phyloP scores from a whole-genome alignment of 2,329 filamentous ascomycete genomes.

The Pseudocercospora cruenta region DNA sequence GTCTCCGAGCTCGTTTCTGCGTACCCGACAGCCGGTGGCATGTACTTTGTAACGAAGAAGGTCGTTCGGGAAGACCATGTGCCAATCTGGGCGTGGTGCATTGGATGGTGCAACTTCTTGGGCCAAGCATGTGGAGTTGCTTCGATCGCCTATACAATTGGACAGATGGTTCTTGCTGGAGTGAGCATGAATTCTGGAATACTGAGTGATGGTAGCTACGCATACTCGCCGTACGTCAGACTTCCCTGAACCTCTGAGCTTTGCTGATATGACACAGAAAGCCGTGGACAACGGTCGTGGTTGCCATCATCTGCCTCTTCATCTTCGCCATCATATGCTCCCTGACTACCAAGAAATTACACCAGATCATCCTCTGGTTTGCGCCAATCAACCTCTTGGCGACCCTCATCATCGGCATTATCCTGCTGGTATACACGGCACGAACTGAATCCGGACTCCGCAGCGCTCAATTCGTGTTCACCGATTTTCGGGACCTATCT shows the following conservation, averaged over 20 bases:
- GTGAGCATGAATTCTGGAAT: conserved; percentile 64
- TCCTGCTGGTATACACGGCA: conserved; percentile 61
- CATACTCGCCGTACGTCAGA: conserved; percentile 59
- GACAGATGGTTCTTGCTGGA: conserved; percentile 66
- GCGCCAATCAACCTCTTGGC: conserved; percentile 67
- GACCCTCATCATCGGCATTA: conserved; percentile 63
- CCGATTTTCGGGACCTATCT: conserved; percentile 63
- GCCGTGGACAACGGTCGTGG: conserved; percentile 60
- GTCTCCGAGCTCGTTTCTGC: conserved; percentile 69
- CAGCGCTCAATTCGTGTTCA: conserved; percentile 63
- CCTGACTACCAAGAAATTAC: conserved; percentile 62
- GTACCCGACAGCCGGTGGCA: conserved; percentile 68
- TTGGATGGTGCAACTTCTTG: conserved; percentile 66
- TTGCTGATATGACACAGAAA: conserved; percentile 47
- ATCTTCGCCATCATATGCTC: conserved; percentile 65
- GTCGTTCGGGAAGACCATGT: conserved; percentile 63
- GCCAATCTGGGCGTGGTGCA: conserved; percentile 66
- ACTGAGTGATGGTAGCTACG: conserved; percentile 52
- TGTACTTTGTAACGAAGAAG: conserved; percentile 70
- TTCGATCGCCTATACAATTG: conserved; percentile 65
- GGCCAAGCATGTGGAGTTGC: conserved; percentile 67
- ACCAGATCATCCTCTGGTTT: conserved; percentile 66
- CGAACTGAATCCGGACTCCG: conserved; percentile 51
- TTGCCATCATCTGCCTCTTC: conserved; percentile 60
- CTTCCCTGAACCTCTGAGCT: neutral